A percentile compares a stretch with the other conserved stretches of the same genome.
Evolutionary conservation across 2,329 filamentous ascomycete genomes (phyloP).

Genomic region (Rhynchosporium agropyri): DNA sequence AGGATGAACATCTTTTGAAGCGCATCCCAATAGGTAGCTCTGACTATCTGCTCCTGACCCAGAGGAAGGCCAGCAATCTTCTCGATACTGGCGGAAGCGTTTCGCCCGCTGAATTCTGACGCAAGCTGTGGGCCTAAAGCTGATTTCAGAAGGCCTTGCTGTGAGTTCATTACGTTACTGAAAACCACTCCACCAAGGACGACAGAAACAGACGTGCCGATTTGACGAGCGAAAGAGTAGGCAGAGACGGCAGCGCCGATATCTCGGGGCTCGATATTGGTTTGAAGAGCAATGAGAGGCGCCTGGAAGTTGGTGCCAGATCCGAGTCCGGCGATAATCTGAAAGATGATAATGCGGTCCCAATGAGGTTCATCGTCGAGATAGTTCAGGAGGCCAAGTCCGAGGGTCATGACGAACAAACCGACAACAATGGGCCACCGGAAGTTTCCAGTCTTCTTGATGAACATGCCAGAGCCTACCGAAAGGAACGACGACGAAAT

Average conservation of each 20-base stretch:
- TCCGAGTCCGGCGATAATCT: slow-evolving; percentile 55
- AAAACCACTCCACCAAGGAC: slow-evolving; percentile 53
- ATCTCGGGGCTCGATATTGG: slow-evolving; percentile 46
- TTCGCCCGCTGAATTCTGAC: slow-evolving; percentile 39
- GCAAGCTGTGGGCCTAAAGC: slow-evolving; percentile 37
- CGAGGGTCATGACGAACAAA: slow-evolving; percentile 47
- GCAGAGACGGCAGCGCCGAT: slow-evolving; percentile 55
- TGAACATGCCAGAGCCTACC: slow-evolving; percentile 59
- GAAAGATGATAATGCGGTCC: slow-evolving; percentile 50
- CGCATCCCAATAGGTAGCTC: too few species aligned
- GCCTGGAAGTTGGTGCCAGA: slow-evolving; percentile 56
- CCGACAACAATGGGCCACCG: slow-evolving; percentile 51
- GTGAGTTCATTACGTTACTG: slow-evolving; percentile 46
- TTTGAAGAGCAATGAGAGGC: slow-evolving; percentile 59
- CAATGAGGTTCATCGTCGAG: slow-evolving; percentile 45
- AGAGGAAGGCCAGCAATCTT: too few species aligned
- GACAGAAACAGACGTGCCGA: slow-evolving; percentile 49
- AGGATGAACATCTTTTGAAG: too few species aligned
- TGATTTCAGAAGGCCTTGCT: slow-evolving; percentile 19
- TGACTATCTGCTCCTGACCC: too few species aligned
- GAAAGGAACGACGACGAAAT: slow-evolving; percentile 65
- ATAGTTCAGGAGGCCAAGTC: slow-evolving; percentile 51
- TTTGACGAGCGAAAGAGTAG: slow-evolving; percentile 50
- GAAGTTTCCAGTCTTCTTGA: slow-evolving; percentile 54
- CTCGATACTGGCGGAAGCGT: slow-evolving; percentile 39